Conservation (phyloP, 108 stramenopile species). For the Skeletonema menzelii region DNA sequence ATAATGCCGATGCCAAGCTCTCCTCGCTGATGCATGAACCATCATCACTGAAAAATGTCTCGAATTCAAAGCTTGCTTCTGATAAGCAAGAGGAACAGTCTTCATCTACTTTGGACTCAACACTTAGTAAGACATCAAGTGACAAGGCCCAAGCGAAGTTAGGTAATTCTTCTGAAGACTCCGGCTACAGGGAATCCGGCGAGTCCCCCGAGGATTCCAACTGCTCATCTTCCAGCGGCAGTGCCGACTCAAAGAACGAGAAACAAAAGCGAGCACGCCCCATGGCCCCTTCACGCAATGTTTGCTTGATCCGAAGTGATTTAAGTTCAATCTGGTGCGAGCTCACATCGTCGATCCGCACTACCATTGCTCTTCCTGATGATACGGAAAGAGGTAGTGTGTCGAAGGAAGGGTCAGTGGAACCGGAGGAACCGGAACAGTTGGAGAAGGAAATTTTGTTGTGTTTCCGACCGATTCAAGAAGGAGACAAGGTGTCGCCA, state of each 20-base stretch:
- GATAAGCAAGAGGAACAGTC: conserved; percentile 47
- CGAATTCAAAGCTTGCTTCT: neutral
- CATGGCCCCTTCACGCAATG: conserved; percentile 68
- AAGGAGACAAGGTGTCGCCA: conserved; percentile 67
- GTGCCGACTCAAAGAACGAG: conserved; percentile 26
- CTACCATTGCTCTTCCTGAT: conserved; percentile 48
- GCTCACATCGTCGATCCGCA: conserved; percentile 79
- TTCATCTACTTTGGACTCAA: conserved; percentile 53
- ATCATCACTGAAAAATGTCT: conserved; percentile 10
- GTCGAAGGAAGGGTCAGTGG: conserved; percentile 12
- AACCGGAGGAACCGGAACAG: conserved; percentile 20
- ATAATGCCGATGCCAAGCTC: conserved; percentile 81
- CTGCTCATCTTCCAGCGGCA: conserved; percentile 10
- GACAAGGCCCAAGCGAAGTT: conserved; percentile 34
- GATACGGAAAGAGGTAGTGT: conserved; percentile 27
- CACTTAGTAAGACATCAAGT: conserved; percentile 33
- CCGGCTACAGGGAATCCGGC: conserved; percentile 79
- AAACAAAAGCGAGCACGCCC: conserved; percentile 58
- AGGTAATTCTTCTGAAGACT: conserved; percentile 70
- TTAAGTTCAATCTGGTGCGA: conserved; percentile 87
- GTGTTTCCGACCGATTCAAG: conserved; percentile 78
- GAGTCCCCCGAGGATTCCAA: conserved; percentile 46
- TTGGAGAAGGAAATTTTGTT: conserved; percentile 66
- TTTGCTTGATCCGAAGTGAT: conserved; percentile 78
- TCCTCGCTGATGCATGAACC: conserved; percentile 65